Evolutionary conservation across 768 basidiomycete genomes (phyloP).

Genomic region (Tylopilus subfusipes): DNA sequence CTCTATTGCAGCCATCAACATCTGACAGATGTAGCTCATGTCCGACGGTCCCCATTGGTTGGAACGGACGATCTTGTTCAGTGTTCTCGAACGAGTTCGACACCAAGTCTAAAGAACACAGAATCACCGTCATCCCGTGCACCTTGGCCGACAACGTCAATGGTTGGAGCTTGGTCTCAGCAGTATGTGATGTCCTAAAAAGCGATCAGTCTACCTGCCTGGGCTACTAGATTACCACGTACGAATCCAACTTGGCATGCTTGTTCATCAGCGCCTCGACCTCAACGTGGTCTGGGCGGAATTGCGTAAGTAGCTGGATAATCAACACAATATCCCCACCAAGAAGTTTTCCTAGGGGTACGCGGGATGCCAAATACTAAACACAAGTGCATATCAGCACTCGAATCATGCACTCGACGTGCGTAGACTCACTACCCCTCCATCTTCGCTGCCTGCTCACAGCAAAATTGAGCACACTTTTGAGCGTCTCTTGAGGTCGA

Average conservation of each 20-base stretch:
- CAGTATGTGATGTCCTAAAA: conserved; percentile 20
- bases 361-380: conserved; percentile 47
- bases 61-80: conserved; percentile 61
- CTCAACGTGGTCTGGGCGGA: conserved; percentile 45
- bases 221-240: conserved; percentile 34
- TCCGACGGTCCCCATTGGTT: conserved; percentile 57
- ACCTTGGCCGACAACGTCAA: conserved; percentile 67
- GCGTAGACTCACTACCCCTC: conserved; percentile 44
- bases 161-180: conserved; percentile 41
- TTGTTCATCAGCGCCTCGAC: conserved; percentile 54
- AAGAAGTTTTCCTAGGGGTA: conserved; percentile 46
- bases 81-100: conserved; percentile 66
- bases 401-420: background rate
- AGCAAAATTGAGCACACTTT: conserved; percentile 58
- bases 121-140: conserved; percentile 57
- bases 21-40: conserved; percentile 74
- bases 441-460: conserved; percentile 44
- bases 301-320: conserved; percentile 45
- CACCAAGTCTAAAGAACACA: conserved; percentile 70
- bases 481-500: conserved; percentile 52
- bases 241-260: conserved; percentile 63
- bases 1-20: conserved; percentile 80
- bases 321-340: conserved; percentile 49
- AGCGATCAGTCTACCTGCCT: background rate
- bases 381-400: background rate